Evolutionary conservation across 352 stramenopile genomes (phyloP), one percentile per base, ranked within the genome.

Genomic region (Phytopythium chamaehyphon): DNA sequence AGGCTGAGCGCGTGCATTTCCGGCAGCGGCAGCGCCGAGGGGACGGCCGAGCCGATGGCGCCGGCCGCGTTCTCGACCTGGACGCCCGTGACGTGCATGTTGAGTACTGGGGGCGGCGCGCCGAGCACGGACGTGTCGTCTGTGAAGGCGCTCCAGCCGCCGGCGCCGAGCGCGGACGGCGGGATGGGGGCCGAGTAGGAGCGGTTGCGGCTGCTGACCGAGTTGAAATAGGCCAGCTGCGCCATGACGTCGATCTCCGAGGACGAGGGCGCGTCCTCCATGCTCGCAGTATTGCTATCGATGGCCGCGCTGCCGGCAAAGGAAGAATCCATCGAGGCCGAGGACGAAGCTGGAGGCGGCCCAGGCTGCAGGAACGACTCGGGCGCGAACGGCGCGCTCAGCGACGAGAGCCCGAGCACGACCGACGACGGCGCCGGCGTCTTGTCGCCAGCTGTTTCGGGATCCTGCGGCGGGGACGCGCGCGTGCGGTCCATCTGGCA

Each of bases 211-310:
- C 73, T 83, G 9, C 39, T 40, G 40, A 43, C 51, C 23, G 68
- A 62, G 26, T 69, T 69, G 63, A 90, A 92, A 46, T 92, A 92
- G 35, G 82, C 82, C 31, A 92, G 54, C 59, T 92, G 82, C 42
- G 82, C 78, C 79, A 92, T 90, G 28, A 92, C 76, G 55, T 92
- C 82, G 60, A 91, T 77, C 53, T 83, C 76, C 22, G 47, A 43
- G 47, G 47, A 52, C 50, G 58, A 37, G 16, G 48, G 48, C 24
- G 48, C 24, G 19, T 53, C 14, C 43, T 64, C 52, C 21, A 49
- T 62, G 35, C 47, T 47, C 15, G 26, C 35, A 2, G 47, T 46
- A 0, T 53, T 57, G 10, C 57, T 51, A 19, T 28, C 24, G 11
- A 11, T 18, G 28, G 45, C 10, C 6, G 31, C 28, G 28, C 5